phyloP scores from a whole-genome alignment of 441 rosid species.

The Jatropha multifida region DNA sequence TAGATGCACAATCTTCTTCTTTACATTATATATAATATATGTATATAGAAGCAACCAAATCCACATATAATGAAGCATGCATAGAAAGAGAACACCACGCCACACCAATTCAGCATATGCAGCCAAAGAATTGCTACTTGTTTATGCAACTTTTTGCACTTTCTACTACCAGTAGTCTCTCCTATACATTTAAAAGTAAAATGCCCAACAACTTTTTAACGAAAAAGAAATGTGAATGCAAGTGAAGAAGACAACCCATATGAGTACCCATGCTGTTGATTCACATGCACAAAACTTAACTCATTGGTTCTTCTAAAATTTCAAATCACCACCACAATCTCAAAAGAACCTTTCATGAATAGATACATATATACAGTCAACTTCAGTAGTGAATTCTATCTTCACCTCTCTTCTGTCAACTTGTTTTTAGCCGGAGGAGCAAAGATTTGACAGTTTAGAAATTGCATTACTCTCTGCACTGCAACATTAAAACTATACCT shows the following conservation, averaged over 20 bases:
- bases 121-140: constrained; percentile 13
- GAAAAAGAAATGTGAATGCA: constrained; percentile 10
- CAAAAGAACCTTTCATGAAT: neutral
- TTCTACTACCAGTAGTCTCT: constrained; percentile 16
- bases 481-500: constrained; percentile 53
- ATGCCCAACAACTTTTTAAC: neutral
- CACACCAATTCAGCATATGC: constrained; percentile 7
- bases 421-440: constrained; percentile 24
- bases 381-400: constrained; percentile 24
- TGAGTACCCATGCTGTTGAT: constrained; percentile 44
- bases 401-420: constrained; percentile 17
- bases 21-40: neutral
- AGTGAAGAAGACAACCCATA: constrained; percentile 41
- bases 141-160: constrained; percentile 19
- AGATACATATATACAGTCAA: neutral
- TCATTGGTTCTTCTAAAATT: constrained; percentile 23
- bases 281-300: constrained; percentile 26
- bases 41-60: neutral
- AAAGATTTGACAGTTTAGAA: constrained; percentile 35
- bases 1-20: neutral
- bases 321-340: constrained; percentile 35
- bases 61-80: neutral
- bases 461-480: constrained; percentile 27
- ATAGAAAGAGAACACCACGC: neutral
- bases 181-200: constrained; percentile 8